Evolutionary conservation across 331 rosid species (phyloP).

Genomic region (Spiraea crenata): DNA sequence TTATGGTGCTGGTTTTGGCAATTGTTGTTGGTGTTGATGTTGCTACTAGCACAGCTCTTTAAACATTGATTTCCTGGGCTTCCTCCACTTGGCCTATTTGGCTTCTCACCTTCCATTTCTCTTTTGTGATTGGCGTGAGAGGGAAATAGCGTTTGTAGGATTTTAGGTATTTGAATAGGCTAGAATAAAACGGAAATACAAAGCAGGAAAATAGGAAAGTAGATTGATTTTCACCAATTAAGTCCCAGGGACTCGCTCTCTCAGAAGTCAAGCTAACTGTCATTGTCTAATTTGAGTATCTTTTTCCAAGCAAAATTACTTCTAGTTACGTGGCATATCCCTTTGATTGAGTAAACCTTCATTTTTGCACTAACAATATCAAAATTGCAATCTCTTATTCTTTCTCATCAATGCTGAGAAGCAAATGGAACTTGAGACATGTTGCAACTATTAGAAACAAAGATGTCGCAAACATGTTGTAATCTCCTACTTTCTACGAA

Average conservation of each 20-base stretch:
- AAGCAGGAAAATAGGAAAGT: constrained; percentile 55
- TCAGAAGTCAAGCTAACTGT: constrained; percentile 31
- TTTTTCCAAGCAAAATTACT: background rate
- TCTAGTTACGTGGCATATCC: background rate
- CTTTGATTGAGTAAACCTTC: background rate
- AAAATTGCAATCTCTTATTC: background rate
- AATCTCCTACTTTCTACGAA: too few species aligned
- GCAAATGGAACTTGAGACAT: too few species aligned
- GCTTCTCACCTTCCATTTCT: constrained; percentile 52
- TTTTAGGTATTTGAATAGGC: constrained; percentile 26
- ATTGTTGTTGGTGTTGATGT: constrained; percentile 20
- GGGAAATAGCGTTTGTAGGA: constrained; percentile 10
- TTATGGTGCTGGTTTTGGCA: constrained; percentile 16
- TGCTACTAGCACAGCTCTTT: constrained; percentile 24
- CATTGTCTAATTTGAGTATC: constrained; percentile 34
- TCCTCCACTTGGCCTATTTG: constrained; percentile 40
- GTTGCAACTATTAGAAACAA: too few species aligned
- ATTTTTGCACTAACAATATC: too few species aligned
- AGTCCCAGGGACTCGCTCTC: constrained; percentile 67
- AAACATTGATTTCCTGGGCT: constrained; percentile 56
- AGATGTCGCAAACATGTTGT: too few species aligned
- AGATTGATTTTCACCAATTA: constrained; percentile 21
- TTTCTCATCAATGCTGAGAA: too few species aligned
- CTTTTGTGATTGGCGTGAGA: background rate
- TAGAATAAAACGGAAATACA: constrained; percentile 27